Evolutionary conservation across 371 early-diverging fungal genomes (phyloP).

Genomic region (Haplosporangium sp.): DNA sequence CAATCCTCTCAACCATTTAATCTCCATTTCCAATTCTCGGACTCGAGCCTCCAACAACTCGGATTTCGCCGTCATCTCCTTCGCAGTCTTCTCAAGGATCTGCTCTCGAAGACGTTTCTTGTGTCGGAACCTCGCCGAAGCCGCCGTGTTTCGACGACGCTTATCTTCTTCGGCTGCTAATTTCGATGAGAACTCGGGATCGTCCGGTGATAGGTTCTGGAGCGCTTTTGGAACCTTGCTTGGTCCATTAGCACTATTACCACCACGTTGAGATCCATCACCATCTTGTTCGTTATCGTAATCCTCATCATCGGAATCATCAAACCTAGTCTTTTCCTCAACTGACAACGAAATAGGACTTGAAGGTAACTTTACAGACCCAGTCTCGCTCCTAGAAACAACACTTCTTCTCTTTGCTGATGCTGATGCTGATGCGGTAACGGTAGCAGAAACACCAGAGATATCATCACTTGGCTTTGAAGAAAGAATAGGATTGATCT

Average conservation of each 20-base stretch:
- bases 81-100: conserved; percentile 83
- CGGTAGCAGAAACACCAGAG: too few relatives aligned
- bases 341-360: conserved; percentile 18
- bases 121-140: conserved; percentile 93
- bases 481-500: conserved; percentile 23
- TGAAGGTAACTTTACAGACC: conserved; percentile 8
- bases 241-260: background rate
- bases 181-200: conserved; percentile 29
- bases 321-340: conserved; percentile 6
- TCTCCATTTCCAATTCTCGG: conserved; percentile 88
- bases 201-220: conserved; percentile 27
- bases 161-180: conserved; percentile 81
- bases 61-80: conserved; percentile 83
- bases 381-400: conserved; percentile 6
- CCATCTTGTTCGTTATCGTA: conserved; percentile 7
- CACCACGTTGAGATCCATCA: too few relatives aligned
- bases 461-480: conserved; percentile 28
- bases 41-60: conserved; percentile 77
- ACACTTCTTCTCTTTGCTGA: conserved; percentile 10
- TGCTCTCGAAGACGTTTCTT: conserved; percentile 93
- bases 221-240: conserved; percentile 16
- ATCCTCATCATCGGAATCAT: conserved; percentile 21
- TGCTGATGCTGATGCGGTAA: background rate
- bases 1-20: conserved; percentile 88
- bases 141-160: conserved; percentile 93